Conservation (phyloP, 2,329 filamentous ascomycete genomes). For the Alternaria incomplexa region DNA sequence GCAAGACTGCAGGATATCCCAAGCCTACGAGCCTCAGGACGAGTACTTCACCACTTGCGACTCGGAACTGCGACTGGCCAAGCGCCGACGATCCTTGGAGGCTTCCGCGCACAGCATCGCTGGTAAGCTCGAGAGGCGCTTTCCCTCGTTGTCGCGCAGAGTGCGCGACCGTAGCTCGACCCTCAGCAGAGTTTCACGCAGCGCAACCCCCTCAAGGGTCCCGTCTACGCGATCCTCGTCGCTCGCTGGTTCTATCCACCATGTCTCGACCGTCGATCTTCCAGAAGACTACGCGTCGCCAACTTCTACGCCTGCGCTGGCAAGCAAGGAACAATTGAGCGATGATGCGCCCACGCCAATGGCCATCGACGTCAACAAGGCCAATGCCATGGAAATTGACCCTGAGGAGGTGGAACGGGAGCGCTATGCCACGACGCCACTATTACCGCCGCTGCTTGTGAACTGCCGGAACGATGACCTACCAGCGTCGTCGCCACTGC, state of each 20-base stretch:
- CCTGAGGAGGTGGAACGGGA: constrained; percentile 59
- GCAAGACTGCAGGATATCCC: constrained; percentile 48
- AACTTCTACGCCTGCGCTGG: constrained; percentile 28
- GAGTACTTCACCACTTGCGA: constrained; percentile 68
- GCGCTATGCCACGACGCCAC: constrained; percentile 77
- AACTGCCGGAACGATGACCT: constrained; percentile 61
- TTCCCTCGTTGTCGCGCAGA: constrained; percentile 61
- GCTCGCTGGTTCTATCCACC: constrained; percentile 67
- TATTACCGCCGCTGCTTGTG: constrained; percentile 81
- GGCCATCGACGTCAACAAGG: constrained; percentile 43
- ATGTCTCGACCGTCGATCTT: constrained; percentile 46
- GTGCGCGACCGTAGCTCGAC: constrained; percentile 58
- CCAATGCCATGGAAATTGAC: constrained; percentile 59
- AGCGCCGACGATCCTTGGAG: constrained; percentile 65
- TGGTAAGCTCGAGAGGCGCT: constrained; percentile 69
- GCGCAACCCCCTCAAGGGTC: constrained; percentile 60
- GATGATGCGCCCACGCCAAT: constrained; percentile 39
- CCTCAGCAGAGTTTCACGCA: constrained; percentile 47
- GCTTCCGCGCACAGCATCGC: constrained; percentile 68
- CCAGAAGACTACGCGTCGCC: constrained; percentile 40
- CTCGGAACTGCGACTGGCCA: constrained; percentile 61
- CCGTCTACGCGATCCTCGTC: constrained; percentile 78
- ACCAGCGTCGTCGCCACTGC: constrained; percentile 77
- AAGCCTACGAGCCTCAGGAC: constrained; percentile 68
- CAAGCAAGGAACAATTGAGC: constrained; percentile 43